Evolutionary conservation across 202 grass and related monocot genomes (phyloP).

Genomic region (Elaeis oleifera): DNA sequence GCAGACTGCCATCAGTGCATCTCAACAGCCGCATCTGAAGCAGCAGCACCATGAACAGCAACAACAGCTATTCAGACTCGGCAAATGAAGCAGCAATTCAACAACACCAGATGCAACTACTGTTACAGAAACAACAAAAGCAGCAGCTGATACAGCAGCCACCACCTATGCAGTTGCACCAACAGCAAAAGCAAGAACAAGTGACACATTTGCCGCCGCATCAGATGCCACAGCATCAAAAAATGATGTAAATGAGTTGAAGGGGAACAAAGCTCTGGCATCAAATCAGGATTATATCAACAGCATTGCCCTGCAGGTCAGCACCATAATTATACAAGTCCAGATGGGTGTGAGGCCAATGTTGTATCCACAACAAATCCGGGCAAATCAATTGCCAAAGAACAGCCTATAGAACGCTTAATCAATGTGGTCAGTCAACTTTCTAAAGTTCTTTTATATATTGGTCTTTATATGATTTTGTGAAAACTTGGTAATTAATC

Average conservation of each 20-base stretch:
- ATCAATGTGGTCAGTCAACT: conserved; percentile 62
- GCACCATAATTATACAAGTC: conserved; percentile 40
- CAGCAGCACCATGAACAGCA: conserved; percentile 26
- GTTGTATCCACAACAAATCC: conserved; percentile 35
- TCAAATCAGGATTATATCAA: conserved; percentile 79
- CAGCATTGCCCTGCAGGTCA: conserved; percentile 34
- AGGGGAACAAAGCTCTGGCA: conserved; percentile 55
- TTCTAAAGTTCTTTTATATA: too few species aligned
- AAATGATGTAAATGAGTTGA: conserved; percentile 60
- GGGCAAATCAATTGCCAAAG: conserved; percentile 48
- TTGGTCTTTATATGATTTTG: too few species aligned
- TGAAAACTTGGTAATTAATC: too few species aligned
- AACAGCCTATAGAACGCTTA: conserved; percentile 72
- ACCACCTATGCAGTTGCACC: conserved; percentile 27
- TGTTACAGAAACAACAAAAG: conserved; percentile 25
- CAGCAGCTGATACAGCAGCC: background rate
- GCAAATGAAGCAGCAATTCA: conserved; percentile 62
- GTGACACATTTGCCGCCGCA: conserved; percentile 25
- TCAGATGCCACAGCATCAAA: conserved; percentile 49
- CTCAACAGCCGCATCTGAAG: conserved; percentile 43
- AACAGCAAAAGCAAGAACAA: conserved; percentile 52
- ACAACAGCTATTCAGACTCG: conserved; percentile 48
- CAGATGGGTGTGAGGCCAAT: conserved; percentile 58
- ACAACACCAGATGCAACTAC: conserved; percentile 44
- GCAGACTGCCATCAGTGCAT: conserved; percentile 52